These are phyloP conservation scores for Penicillium psychrosexuale DNA, from an alignment of 2,329 filamentous ascomycete genomes.

Conservation along the genomic window DNA sequence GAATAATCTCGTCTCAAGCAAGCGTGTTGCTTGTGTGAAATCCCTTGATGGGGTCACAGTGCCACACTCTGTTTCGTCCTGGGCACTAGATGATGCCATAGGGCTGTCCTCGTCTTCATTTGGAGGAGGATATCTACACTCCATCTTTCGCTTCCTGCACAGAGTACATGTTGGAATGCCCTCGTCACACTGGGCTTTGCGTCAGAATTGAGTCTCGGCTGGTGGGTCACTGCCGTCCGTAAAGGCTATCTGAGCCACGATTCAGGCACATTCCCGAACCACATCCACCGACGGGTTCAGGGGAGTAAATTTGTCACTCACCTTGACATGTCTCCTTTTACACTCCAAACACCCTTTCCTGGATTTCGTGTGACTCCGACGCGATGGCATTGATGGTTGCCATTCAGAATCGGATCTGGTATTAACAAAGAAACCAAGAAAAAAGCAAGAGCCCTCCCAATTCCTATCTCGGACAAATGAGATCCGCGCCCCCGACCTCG, in stretches of 20 bases:
- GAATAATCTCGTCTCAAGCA: constrained; percentile 38
- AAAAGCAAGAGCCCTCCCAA: neutral
- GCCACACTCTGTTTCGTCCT: constrained; percentile 19
- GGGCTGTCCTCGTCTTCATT: constrained; percentile 26
- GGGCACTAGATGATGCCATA: constrained; percentile 16
- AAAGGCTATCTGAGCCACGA: neutral
- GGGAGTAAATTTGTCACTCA: constrained; percentile 12
- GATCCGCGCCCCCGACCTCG: constrained; percentile 3
- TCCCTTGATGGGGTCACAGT: constrained; percentile 9
- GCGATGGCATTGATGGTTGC: constrained; percentile 27
- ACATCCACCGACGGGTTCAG: neutral
- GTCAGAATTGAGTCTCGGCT: constrained; percentile 1
- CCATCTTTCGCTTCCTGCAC: constrained; percentile 37
- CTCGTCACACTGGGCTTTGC: constrained; percentile 36
- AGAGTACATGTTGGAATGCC: constrained; percentile 35
- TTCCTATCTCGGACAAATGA: neutral
- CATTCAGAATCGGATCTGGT: neutral
- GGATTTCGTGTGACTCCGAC: constrained; percentile 40
- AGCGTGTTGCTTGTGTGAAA: constrained; percentile 21
- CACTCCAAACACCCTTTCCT: constrained; percentile 41
- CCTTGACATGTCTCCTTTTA: constrained; percentile 42
- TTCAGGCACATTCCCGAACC: neutral
- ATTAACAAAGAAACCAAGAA: neutral
- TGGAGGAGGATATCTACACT: constrained; percentile 34
- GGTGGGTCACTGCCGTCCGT: neutral